These are phyloP conservation scores for Scleromitrula shiraiana DNA, from an alignment of 2,329 filamentous ascomycete genomes.

Conservation along the genomic window DNA sequence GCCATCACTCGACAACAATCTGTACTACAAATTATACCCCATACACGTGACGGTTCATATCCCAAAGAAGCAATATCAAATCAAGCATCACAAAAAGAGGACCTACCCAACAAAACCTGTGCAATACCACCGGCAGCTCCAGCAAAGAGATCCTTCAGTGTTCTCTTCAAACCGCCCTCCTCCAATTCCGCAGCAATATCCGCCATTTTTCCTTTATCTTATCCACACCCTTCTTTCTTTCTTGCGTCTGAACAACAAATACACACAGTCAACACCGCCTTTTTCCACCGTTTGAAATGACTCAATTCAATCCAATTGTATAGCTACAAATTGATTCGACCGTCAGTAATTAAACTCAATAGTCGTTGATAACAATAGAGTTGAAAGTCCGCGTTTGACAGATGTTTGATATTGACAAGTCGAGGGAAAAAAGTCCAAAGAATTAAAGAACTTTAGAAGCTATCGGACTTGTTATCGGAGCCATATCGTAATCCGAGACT, in stretches of 20 bases:
- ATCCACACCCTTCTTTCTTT: neutral
- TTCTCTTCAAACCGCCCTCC: conserved; percentile 26
- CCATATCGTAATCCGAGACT: too few relatives aligned
- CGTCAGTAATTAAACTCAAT: too few relatives aligned
- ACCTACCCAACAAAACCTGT: conserved; percentile 84
- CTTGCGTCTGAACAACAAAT: neutral
- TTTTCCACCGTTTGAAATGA: neutral
- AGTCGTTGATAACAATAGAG: neutral
- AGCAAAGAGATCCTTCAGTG: conserved; percentile 75
- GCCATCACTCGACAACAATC: too few relatives aligned
- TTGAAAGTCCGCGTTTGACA: neutral
- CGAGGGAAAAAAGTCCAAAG: neutral
- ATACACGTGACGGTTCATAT: conserved; percentile 11
- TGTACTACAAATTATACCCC: too few relatives aligned
- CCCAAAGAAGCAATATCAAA: conserved; percentile 2
- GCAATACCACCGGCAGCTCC: conserved; percentile 88
- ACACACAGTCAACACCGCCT: neutral
- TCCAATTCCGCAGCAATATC: conserved; percentile 27
- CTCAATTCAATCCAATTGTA: too few relatives aligned
- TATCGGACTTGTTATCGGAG: conserved; percentile 2
- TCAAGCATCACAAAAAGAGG: too few relatives aligned
- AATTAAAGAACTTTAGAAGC: neutral
- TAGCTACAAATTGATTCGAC: too few relatives aligned
- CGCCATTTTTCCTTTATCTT: conserved; percentile 23
- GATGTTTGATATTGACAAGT: neutral